phyloP scores from a whole-genome alignment of 148 eudicot genomes.

The Rhododendron ferrugineum region DNA sequence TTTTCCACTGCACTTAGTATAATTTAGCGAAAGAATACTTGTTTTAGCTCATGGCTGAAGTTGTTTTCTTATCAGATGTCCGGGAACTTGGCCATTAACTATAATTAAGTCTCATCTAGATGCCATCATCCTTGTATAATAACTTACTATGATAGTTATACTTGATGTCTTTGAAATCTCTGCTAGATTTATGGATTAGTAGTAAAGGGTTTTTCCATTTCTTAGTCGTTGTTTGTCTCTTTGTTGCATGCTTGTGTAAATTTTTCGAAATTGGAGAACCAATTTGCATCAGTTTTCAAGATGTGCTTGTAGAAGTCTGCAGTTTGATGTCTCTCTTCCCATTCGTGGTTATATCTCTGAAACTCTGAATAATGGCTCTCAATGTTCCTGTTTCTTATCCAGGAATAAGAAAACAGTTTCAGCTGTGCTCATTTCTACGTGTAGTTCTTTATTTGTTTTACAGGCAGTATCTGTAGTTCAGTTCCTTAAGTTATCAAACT shows the following conservation, averaged over 20 bases:
- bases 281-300: not conserved
- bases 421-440: not conserved
- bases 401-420: not conserved
- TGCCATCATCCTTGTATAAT: not conserved
- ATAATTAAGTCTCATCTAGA: not conserved
- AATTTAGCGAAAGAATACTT: not conserved
- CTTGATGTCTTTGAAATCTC: not conserved
- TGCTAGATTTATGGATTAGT: not conserved
- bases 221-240: not conserved
- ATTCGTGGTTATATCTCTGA: not conserved
- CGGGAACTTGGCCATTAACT: not conserved
- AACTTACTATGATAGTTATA: not conserved
- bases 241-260: not conserved
- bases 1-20: not conserved
- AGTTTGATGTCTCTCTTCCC: not conserved
- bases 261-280: not conserved
- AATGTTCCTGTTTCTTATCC: not conserved
- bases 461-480: not conserved
- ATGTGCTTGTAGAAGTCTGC: not conserved
- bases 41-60: not conserved
- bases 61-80: not conserved
- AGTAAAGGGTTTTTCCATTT: not conserved
- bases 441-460: not conserved
- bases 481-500: not conserved
- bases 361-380: not conserved